Conservation (phyloP, 2,329 filamentous ascomycete genomes). For the Dichotomopilus funicola region DNA sequence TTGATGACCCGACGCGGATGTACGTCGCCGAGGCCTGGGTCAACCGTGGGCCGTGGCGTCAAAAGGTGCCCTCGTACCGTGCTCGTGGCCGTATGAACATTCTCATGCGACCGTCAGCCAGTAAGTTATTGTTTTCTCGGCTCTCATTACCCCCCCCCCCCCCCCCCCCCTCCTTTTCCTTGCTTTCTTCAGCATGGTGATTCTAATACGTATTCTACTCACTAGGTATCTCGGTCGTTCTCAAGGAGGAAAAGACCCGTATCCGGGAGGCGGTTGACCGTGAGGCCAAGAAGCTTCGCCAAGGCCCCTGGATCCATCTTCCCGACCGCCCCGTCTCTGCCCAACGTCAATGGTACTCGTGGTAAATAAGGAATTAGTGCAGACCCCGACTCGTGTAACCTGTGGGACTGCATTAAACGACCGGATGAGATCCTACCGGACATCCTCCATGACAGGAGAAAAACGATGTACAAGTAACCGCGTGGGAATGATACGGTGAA, state of each 20-base stretch:
- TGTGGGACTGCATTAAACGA: not conserved
- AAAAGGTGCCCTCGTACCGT: conserved; percentile 58
- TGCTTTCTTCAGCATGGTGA: no score
- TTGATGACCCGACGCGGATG: conserved; percentile 70
- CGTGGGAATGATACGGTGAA: not conserved
- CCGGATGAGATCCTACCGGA: not conserved
- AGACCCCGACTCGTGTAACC: not conserved
- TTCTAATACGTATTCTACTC: conserved; percentile 17
- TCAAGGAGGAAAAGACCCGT: conserved; percentile 92
- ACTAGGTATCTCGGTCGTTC: conserved; percentile 65
- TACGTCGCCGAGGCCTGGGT: conserved; percentile 95
- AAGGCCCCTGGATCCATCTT: conserved; percentile 79
- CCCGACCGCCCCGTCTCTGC: conserved; percentile 78
- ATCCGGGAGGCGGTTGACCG: conserved; percentile 74
- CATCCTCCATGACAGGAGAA: no score
- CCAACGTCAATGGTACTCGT: conserved; percentile 85
- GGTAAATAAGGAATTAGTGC: conserved; percentile 49
- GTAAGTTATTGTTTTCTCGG: conserved; percentile 43
- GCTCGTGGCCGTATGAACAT: conserved; percentile 66
- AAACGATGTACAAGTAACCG: conserved; percentile 11
- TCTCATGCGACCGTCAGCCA: conserved; percentile 65
- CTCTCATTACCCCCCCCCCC: not conserved
- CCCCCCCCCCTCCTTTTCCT: no score
- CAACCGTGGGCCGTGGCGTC: conserved; percentile 61
- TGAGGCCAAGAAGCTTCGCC: conserved; percentile 65